Conservation (phyloP, 768 basidiomycete species). For the Rhodotorula paludigena region DNA sequence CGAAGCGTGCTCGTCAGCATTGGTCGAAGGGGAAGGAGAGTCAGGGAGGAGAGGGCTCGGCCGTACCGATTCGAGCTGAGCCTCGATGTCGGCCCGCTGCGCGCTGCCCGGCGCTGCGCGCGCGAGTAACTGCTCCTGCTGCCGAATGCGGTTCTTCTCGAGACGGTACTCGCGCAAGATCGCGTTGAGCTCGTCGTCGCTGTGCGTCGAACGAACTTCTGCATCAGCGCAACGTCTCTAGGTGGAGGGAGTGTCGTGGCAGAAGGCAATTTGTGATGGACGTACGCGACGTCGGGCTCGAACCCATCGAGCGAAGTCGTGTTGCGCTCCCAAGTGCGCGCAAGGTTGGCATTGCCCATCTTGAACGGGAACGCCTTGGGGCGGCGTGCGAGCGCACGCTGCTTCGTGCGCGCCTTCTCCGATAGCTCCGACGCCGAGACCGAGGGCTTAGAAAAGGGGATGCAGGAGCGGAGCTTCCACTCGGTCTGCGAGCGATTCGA, state of each 20-base stretch:
- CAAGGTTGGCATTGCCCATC: conserved; percentile 18
- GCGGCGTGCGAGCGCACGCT: background rate
- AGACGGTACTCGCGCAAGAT: conserved; percentile 18
- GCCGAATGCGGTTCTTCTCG: conserved; percentile 3
- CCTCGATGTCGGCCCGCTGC: conserved; percentile 54
- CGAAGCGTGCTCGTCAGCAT: conserved; percentile 7
- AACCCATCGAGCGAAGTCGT: conserved; percentile 14
- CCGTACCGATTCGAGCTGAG: conserved; percentile 61
- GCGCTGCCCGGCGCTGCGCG: background rate
- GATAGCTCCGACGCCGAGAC: conserved; percentile 44
- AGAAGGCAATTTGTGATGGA: background rate
- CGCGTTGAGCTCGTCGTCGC: conserved; percentile 11
- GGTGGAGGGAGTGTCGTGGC: background rate
- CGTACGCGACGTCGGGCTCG: conserved; percentile 3
- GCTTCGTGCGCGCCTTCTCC: background rate
- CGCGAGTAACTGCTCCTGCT: background rate
- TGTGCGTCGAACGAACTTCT: no score
- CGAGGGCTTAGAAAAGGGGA: conserved; percentile 63
- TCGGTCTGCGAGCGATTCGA: conserved; percentile 52
- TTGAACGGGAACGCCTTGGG: conserved; percentile 16
- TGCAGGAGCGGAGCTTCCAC: conserved; percentile 80
- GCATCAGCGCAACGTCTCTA: no score
- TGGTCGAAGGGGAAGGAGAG: background rate
- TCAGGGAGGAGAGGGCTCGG: background rate
- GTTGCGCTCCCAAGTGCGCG: conserved; percentile 15